Base-by-base conservation (phyloP, 176 grass and related monocot genomes). In the Zea mays region DNA sequence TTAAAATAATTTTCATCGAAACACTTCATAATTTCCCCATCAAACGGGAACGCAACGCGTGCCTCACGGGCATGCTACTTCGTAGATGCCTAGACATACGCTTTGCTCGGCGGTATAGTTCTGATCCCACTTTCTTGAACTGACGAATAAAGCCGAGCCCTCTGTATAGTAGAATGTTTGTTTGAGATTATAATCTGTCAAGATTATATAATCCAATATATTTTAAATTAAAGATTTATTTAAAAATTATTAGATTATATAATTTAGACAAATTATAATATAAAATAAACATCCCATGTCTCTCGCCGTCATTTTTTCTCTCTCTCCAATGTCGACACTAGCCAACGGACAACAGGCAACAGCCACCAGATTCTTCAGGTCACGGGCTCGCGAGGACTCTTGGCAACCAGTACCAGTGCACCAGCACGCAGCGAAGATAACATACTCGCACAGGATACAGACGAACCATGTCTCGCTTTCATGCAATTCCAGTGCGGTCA, bases 401-500 rank as follows among this genome's bases (percentile, higher is more conserved):
- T 43, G 68, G 36, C 70, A 39, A 72, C 44, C 13, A 37, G 34
- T 8, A 16, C 49, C 62, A 72, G 17, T 40, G 36, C 51, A n/a
- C n/a, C n/a, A n/a, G 17, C 15, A 65, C n/a, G n/a, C 71, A 75
- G 38, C 19, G 27, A 75, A 58, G 43, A 16, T 6, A 45, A 64
- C 11, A 9, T 1, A 36, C 2, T 27, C 52, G 0, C 27, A 47
- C 3, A 10, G 50, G 61, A 82, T 69, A n/a, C n/a, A 76, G 17
- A 61, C 49, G 33, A 76, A 7, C 9, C 12, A 37, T 10, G 1
- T 20, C 43, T 83, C 74, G 0, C 66, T 80, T 63, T 84, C 86
- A 16, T 71, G 76, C 64, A 41, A 84, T 80, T 80, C 65, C 81
- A 88, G 81, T 84, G 69, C 55, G 86, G 4, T n/a, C 38, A 16